phyloP scores from a whole-genome alignment of 2,329 filamentous ascomycete genomes.

The Chrysoporthe puriensis region DNA sequence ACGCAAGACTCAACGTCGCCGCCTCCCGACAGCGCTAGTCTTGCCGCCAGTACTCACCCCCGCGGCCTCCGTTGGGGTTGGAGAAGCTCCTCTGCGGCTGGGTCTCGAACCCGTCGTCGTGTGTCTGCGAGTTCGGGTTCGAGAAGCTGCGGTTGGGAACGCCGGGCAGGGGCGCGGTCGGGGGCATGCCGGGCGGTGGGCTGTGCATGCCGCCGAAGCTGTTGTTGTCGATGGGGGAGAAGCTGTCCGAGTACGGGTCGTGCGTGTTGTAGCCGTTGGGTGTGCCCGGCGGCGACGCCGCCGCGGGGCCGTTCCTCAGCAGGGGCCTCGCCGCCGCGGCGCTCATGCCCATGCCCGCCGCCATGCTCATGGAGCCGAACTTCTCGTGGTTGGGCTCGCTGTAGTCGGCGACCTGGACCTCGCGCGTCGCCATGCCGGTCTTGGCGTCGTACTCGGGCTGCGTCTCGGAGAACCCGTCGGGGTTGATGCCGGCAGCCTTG shows the following conservation, averaged over 20 bases:
- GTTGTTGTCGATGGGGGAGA: conserved; percentile 23
- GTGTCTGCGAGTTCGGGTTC: neutral
- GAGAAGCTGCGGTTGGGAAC: conserved; percentile 1
- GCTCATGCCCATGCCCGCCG: neutral
- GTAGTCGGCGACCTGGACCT: conserved; percentile 13
- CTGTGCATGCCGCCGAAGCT: conserved; percentile 13
- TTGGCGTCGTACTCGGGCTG: conserved; percentile 44
- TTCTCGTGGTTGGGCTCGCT: conserved; percentile 21
- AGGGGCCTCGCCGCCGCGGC: conserved; percentile 19
- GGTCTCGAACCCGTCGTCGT: neutral
- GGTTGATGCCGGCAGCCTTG: conserved; percentile 51
- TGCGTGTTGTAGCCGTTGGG: conserved; percentile 24
- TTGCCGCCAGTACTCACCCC: conserved; percentile 8
- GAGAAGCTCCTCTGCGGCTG: conserved; percentile 15
- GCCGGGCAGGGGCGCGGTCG: conserved; percentile 11
- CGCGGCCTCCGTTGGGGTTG: conserved; percentile 3
- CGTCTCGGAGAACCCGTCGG: conserved; percentile 47
- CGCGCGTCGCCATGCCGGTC: conserved; percentile 29
- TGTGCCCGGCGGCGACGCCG: conserved; percentile 21
- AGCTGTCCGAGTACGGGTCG: conserved; percentile 26
- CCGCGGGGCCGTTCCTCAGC: conserved; percentile 18
- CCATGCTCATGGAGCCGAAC: conserved; percentile 11
- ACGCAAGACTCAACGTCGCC: neutral
- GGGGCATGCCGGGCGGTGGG: conserved; percentile 10
- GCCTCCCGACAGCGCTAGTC: neutral